Evolutionary conservation across 345 rosid genomes (phyloP).

Genomic region (Rhodamnia argentea): DNA sequence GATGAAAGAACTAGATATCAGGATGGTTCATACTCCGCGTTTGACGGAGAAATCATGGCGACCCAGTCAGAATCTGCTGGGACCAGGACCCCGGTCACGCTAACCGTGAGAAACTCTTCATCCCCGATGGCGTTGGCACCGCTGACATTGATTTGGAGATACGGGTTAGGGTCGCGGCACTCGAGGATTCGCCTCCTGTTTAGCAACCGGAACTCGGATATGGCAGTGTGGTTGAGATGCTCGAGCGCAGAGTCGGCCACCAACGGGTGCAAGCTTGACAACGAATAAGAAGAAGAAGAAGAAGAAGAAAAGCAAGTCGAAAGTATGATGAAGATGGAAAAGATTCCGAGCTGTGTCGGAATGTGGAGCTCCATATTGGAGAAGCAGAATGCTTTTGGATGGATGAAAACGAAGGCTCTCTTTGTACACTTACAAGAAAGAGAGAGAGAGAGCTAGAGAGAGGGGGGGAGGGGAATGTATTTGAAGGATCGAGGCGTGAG

Average conservation of each 20-base stretch:
- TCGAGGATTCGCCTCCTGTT: constrained; percentile 26
- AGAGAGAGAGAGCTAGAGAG: too few relatives aligned
- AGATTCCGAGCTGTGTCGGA: background rate
- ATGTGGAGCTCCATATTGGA: background rate
- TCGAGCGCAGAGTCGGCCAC: constrained; percentile 8
- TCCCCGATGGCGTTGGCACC: constrained; percentile 9
- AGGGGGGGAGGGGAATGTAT: too few relatives aligned
- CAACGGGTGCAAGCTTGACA: constrained; percentile 18
- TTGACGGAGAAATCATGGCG: constrained; percentile 62
- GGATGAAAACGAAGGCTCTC: background rate
- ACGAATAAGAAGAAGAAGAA: background rate
- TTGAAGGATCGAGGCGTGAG: background rate
- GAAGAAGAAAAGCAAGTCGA: background rate
- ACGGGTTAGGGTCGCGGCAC: constrained; percentile 19
- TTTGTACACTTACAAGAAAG: background rate
- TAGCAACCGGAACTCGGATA: constrained; percentile 39
- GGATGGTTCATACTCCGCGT: constrained; percentile 21
- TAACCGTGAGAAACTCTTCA: constrained; percentile 29
- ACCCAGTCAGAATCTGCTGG: constrained; percentile 41
- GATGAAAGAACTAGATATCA: background rate
- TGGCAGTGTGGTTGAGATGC: constrained; percentile 34
- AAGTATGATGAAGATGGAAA: background rate
- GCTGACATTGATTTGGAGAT: constrained; percentile 14
- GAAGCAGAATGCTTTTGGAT: background rate
- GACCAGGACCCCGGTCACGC: constrained; percentile 27